Evolutionary conservation across 805 yeast genomes (phyloP), one percentile per base, ranked within the genome.

Genomic region (Candida insectalens): DNA sequence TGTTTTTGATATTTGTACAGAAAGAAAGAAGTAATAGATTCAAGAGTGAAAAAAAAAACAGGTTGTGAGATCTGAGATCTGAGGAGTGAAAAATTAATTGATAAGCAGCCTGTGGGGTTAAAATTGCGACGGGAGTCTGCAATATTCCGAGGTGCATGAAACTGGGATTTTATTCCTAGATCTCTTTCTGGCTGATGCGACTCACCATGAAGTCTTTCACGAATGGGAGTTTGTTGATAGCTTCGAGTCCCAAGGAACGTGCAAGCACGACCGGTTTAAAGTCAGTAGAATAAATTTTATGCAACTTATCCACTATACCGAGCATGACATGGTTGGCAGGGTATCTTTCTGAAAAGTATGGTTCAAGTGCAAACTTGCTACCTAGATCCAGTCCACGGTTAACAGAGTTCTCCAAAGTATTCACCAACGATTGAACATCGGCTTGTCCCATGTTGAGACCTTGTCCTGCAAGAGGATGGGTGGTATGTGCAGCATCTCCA

Each of bases 401-500:
- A 2, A 72, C 60, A 1, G 94, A 94, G 7, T 41, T 62, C 43
- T 83, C 94, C 19, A 92, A 49, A 0, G 89, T 83, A 2, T 52
- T 60, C 1, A 79, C 75, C 20, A 92, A 63, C 2, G 77, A 62
- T 37, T 77, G 76, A 2, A 84, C 96, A 53, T 92, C 98, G 19
- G 81, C 78, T 55, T 88, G 96, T 15, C 98, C 98, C 95, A 89
- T 87, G 56, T 92, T 92, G 36, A 92, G 69, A 18, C 98, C 98
- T 59, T 92, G 98, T 7, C 98, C 98, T 4, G 96, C 96, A 39
- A 92, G 65, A 3, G 98, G 98, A 54, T 92, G 97, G 2, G 95
- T 84, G 0, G 96, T 81, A 48, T 92, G 98, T 0, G 97, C 97
- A 2, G 98, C 97, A 58, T 92, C 98, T 18, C 98, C 98, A 7